Conservation (phyloP, 2,329 filamentous ascomycete genomes). For the Aspergillus clavatus region DNA sequence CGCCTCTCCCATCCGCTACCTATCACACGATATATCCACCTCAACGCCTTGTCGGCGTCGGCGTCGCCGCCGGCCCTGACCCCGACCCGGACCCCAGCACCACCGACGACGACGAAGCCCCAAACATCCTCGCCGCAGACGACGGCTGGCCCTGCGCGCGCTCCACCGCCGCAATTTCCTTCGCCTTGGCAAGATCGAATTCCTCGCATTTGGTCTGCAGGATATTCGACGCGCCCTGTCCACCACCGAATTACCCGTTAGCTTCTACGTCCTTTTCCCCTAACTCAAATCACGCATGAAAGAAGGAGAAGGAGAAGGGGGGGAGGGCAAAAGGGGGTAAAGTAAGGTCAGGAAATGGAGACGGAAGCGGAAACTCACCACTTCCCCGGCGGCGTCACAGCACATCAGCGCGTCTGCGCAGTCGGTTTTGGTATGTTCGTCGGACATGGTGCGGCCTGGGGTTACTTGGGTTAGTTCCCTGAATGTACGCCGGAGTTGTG, state of each 20-base stretch:
- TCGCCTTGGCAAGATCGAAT: background rate
- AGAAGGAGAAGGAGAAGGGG: too few species aligned
- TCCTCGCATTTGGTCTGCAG: background rate
- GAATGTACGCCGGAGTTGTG: too few species aligned
- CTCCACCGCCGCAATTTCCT: background rate
- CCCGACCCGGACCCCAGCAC: too few species aligned
- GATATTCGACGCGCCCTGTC: background rate
- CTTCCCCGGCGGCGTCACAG: slow-evolving; percentile 12
- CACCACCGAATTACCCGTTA: background rate
- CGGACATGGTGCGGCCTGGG: slow-evolving; percentile 21
- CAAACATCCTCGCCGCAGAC: background rate
- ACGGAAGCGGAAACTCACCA: slow-evolving; percentile 7
- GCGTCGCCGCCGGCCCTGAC: too few species aligned
- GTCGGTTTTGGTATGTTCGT: slow-evolving; percentile 8
- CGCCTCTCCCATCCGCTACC: too few species aligned
- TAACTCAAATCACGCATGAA: too few species aligned
- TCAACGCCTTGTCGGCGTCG: too few species aligned
- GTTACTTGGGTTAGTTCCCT: background rate
- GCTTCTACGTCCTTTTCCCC: background rate
- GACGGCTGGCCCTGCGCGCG: background rate
- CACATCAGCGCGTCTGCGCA: slow-evolving; percentile 25
- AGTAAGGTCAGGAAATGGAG: too few species aligned
- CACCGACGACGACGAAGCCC: too few species aligned
- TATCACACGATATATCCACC: too few species aligned
- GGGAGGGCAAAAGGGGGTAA: too few species aligned